Evolutionary conservation across 2,329 filamentous ascomycete species (phyloP).

Genomic region (Apiospora aurea): DNA sequence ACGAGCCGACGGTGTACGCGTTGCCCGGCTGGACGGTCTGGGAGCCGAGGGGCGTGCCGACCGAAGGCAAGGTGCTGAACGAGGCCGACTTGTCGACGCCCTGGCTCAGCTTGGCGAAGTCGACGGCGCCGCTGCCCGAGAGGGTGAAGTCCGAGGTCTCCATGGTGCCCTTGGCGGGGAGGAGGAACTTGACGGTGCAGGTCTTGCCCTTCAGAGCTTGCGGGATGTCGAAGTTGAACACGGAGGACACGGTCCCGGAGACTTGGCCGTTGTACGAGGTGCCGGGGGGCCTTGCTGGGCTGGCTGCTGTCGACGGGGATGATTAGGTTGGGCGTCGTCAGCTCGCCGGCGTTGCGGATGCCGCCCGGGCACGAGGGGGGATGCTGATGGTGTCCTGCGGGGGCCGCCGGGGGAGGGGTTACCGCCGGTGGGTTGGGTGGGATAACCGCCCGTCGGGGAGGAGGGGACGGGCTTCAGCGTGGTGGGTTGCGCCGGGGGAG

Average conservation of each 20-base stretch:
- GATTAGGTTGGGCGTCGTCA: slow-evolving; percentile 41
- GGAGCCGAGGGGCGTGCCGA: slow-evolving; percentile 48
- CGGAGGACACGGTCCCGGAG: slow-evolving; percentile 58
- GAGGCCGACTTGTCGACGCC: slow-evolving; percentile 58
- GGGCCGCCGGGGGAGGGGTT: not conserved
- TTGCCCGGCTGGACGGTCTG: slow-evolving; percentile 59
- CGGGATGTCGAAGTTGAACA: slow-evolving; percentile 76
- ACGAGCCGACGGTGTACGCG: slow-evolving; percentile 59
- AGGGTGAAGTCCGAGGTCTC: slow-evolving; percentile 63
- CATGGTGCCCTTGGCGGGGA: slow-evolving; percentile 63
- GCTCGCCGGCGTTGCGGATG: not conserved
- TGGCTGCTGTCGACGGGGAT: slow-evolving; percentile 62
- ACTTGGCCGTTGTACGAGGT: slow-evolving; percentile 64
- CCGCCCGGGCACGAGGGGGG: slow-evolving; percentile 30
- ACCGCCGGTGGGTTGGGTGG: not conserved
- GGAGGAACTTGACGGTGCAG: slow-evolving; percentile 70
- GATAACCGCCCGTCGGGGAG: not conserved
- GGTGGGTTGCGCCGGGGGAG: not conserved
- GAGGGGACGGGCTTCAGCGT: slow-evolving; percentile 6
- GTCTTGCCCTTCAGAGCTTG: slow-evolving; percentile 59
- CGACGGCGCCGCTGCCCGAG: slow-evolving; percentile 55
- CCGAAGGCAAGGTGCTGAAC: slow-evolving; percentile 58
- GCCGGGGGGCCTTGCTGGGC: slow-evolving; percentile 59
- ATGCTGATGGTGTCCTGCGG: slow-evolving; percentile 26
- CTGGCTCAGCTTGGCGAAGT: slow-evolving; percentile 57